Evolutionary conservation across 257 asterid species (phyloP).

Genomic region (Solanum acaule): DNA sequence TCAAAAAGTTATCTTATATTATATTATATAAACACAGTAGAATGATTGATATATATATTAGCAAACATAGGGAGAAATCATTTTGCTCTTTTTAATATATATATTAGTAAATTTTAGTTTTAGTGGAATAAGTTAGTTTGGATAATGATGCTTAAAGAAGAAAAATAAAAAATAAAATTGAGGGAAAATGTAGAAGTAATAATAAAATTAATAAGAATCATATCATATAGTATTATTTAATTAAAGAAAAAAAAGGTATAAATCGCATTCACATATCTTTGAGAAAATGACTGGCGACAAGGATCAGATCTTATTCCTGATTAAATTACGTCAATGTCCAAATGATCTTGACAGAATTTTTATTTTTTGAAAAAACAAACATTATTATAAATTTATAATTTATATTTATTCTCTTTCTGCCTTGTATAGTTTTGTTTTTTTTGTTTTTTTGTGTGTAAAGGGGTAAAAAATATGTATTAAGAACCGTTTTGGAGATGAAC

Average conservation of each 20-base stretch:
- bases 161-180: not conserved
- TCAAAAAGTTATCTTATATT: not conserved
- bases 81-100: not conserved
- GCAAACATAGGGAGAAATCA: not conserved
- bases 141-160: not conserved
- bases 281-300: slow-evolving; percentile 67
- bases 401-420: not conserved
- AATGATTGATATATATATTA: too few relatives aligned
- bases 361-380: not conserved
- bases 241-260: not conserved
- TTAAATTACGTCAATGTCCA: slow-evolving; percentile 23
- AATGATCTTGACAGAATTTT: not conserved
- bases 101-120: not conserved
- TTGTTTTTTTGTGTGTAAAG: not conserved
- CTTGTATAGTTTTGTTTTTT: not conserved
- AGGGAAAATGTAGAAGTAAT: not conserved
- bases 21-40: not conserved
- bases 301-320: slow-evolving; percentile 42
- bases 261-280: slow-evolving; percentile 59
- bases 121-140: not conserved
- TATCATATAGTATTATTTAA: not conserved
- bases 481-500: not conserved
- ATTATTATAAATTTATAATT: not conserved
- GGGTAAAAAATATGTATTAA: too few relatives aligned
- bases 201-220: not conserved